Evolutionary conservation across 306 rosid species (phyloP).

Genomic region (Medicago truncatula): DNA sequence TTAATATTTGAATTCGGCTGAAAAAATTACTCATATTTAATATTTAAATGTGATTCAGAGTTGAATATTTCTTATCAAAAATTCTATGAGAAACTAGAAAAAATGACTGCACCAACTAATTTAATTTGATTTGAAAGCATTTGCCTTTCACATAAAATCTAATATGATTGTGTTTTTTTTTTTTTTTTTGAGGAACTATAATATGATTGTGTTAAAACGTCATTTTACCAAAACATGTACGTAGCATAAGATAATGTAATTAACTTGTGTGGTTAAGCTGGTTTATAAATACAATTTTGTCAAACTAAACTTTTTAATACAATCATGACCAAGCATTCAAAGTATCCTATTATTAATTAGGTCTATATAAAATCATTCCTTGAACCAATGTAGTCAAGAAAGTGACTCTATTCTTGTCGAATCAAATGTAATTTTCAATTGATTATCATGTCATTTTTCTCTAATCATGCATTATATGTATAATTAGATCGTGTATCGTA

Average conservation of each 20-base stretch:
- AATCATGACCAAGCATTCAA: conserved; percentile 17
- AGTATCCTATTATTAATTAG: not conserved
- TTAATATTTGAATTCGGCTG: no score
- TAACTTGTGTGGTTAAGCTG: conserved; percentile 9
- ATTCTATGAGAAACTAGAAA: no score
- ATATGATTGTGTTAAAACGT: conserved; percentile 21
- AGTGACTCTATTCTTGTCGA: conserved; percentile 34
- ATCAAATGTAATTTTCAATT: conserved; percentile 37
- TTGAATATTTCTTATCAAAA: no score
- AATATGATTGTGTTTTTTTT: conserved; percentile 25
- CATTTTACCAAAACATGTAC: conserved; percentile 27
- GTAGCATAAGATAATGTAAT: conserved; percentile 14
- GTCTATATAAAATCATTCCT: conserved; percentile 23
- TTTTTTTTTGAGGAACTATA: no score
- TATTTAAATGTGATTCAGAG: no score
- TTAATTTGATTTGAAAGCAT: conserved; percentile 31
- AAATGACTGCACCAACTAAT: conserved; percentile 13
- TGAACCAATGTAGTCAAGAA: conserved; percentile 43
- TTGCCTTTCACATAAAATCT: conserved; percentile 22
- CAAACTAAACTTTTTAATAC: conserved; percentile 8
- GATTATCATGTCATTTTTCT: conserved; percentile 44
- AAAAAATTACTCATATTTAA: no score
- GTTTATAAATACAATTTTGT: conserved; percentile 29
- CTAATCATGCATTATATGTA: conserved; percentile 19
- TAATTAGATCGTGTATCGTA: not conserved